Evolutionary conservation across 1,284 basidiomycete species (phyloP).

Genomic region (Boletus chippewaensis): DNA sequence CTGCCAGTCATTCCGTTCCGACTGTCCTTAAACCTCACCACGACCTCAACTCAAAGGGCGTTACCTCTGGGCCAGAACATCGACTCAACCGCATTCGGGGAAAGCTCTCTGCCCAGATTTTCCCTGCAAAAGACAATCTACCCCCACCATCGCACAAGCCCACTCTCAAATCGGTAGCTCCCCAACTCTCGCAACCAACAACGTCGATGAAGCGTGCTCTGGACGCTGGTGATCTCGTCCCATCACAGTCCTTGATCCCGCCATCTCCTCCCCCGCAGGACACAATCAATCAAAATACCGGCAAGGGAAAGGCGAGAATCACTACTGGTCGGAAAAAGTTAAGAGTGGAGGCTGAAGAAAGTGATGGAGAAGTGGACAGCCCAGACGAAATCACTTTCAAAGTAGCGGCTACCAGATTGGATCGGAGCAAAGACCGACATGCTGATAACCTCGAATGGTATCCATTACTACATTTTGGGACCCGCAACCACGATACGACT

Average conservation of each 20-base stretch:
- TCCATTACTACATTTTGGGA: constrained; percentile 36
- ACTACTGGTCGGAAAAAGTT: constrained; percentile 37
- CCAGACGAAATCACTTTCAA: constrained; percentile 21
- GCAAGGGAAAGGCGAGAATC: constrained; percentile 39
- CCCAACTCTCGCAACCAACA: constrained; percentile 6
- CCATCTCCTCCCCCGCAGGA: constrained; percentile 57
- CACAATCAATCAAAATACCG: constrained; percentile 25
- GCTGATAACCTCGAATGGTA: constrained; percentile 36
- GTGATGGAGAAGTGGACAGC: constrained; percentile 33
- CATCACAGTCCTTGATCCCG: constrained; percentile 38
- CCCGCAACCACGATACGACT: constrained; percentile 31
- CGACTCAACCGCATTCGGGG: constrained; percentile 2
- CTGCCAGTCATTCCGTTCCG: constrained; percentile 1
- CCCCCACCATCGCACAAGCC: constrained; percentile 1
- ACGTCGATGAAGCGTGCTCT: constrained; percentile 24
- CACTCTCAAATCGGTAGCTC: neutral
- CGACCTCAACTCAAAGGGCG: constrained; percentile 2
- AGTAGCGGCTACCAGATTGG: constrained; percentile 16
- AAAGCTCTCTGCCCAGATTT: constrained; percentile 8
- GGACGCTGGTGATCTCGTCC: constrained; percentile 1
- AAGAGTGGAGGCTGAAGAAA: constrained; percentile 31
- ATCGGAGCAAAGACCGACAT: constrained; percentile 14
- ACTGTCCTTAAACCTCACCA: neutral
- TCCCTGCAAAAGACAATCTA: constrained; percentile 12
- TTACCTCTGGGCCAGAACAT: constrained; percentile 1